A percentile compares a stretch with the other conserved stretches of the same genome.
Evolutionary conservation across 129 eudicot species (phyloP).

Genomic region (Chrysanthemum lavandulifolium): DNA sequence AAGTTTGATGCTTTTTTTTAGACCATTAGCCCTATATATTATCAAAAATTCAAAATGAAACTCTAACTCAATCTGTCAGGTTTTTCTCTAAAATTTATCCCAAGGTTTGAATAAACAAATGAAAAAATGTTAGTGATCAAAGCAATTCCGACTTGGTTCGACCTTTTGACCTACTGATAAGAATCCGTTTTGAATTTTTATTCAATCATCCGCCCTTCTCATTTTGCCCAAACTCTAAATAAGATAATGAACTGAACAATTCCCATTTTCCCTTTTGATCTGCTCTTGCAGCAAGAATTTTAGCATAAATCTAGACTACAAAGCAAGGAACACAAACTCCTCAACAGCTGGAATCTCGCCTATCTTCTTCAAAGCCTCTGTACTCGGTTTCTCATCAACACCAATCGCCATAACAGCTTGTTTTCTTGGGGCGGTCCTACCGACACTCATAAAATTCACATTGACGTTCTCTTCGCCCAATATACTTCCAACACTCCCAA

Average conservation of each 20-base stretch:
- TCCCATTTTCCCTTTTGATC: not conserved
- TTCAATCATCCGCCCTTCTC: too few relatives aligned
- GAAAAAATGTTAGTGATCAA: too few relatives aligned
- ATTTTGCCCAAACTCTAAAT: not conserved
- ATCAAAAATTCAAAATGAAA: too few relatives aligned
- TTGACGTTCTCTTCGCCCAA: constrained; percentile 86
- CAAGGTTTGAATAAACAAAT: too few relatives aligned
- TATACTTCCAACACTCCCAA: constrained; percentile 74
- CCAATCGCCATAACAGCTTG: constrained; percentile 92
- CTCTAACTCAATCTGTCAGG: too few relatives aligned
- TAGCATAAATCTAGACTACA: constrained; percentile 28
- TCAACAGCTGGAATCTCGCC: constrained; percentile 82
- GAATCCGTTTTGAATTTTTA: too few relatives aligned
- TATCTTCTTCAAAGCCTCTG: constrained; percentile 67
- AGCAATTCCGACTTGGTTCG: too few relatives aligned
- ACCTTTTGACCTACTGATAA: too few relatives aligned
- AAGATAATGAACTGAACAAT: not conserved
- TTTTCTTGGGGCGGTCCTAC: constrained; percentile 76
- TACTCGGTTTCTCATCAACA: constrained; percentile 83
- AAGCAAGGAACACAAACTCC: constrained; percentile 81
- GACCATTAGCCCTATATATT: too few relatives aligned
- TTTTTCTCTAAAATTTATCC: too few relatives aligned
- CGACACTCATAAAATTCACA: constrained; percentile 88
- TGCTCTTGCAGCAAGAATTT: not conserved
- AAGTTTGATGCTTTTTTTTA: too few relatives aligned